Conservation (phyloP, 1,284 basidiomycete species). For the Papiliotrema terrestris region DNA sequence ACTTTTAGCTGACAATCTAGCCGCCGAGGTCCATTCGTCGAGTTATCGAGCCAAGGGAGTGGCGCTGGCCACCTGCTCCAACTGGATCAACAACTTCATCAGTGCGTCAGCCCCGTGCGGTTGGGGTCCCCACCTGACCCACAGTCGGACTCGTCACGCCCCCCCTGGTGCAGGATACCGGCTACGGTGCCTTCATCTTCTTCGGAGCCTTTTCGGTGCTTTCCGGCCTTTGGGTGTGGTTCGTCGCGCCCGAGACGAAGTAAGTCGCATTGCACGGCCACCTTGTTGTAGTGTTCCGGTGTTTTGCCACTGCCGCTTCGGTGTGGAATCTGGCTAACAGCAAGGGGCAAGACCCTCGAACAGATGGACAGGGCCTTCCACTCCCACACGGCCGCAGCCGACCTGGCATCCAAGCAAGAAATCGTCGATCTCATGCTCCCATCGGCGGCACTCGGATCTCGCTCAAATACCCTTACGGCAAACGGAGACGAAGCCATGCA, state of each 20-base stretch:
- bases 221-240: constrained; percentile 15
- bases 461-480: no score
- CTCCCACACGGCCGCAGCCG: constrained; percentile 9
- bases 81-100: constrained; percentile 35
- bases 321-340: no score
- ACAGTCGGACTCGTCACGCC: constrained; percentile 27
- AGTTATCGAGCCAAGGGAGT: constrained; percentile 38
- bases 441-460: no score
- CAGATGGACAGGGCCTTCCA: constrained; percentile 26
- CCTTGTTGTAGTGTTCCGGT: no score
- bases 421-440: no score
- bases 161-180: constrained; percentile 17
- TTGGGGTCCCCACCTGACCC: background rate
- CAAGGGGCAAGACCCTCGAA: constrained; percentile 20
- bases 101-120: constrained; percentile 1
- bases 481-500: no score
- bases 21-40: constrained; percentile 26
- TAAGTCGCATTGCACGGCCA: background rate
- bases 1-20: no score
- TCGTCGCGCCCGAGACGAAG: constrained; percentile 29
- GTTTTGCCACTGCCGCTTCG: no score
- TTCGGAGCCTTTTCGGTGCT: constrained; percentile 19
- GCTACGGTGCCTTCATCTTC: constrained; percentile 32
- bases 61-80: constrained; percentile 31
- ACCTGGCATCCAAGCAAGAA: background rate